Percentiles rank a stretch among this genome's conserved stretches.
Evolutionary conservation across 192 early-diverging fungal genomes (phyloP).

Genomic region (Coemansia sp.): DNA sequence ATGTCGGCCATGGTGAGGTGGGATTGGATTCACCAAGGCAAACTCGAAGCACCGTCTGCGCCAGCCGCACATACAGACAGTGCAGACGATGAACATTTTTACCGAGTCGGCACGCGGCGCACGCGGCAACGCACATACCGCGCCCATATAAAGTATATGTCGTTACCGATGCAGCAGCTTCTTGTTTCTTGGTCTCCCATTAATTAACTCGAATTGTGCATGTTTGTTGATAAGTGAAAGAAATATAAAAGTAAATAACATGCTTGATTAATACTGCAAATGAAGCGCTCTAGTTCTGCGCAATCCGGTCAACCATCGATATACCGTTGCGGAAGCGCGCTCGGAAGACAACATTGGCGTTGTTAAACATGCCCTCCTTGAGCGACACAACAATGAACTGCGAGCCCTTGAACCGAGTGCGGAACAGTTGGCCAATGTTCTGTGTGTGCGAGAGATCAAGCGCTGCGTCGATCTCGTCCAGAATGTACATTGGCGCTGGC

Average conservation of each 20-base stretch:
- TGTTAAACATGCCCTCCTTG: conserved; percentile 99
- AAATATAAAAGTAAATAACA: neutral
- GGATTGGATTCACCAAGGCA: conserved; percentile 45
- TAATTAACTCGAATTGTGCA: neutral
- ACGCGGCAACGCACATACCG: conserved; percentile 47
- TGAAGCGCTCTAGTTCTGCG: conserved; percentile 17
- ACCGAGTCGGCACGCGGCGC: conserved; percentile 28
- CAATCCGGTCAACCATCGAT: conserved; percentile 78
- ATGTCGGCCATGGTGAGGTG: conserved; percentile 35
- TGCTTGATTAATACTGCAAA: neutral
- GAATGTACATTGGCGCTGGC: conserved; percentile 99
- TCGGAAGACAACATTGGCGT: conserved; percentile 94
- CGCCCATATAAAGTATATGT: conserved; percentile 33
- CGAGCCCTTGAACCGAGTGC: conserved; percentile 89
- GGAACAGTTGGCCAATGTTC: conserved; percentile 93
- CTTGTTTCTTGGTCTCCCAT: conserved; percentile 17
- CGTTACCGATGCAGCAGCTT: conserved; percentile 21
- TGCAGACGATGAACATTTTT: conserved; percentile 15
- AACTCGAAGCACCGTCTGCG: neutral
- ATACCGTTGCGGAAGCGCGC: conserved; percentile 94
- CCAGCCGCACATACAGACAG: neutral
- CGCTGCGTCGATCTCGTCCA: conserved; percentile 99
- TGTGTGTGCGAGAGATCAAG: conserved; percentile 98
- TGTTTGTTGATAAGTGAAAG: no score
- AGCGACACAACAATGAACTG: conserved; percentile 99